Evolutionary conservation across 1,139 yeast genomes (phyloP).

Genomic region (Yamadazyma blattariae): DNA sequence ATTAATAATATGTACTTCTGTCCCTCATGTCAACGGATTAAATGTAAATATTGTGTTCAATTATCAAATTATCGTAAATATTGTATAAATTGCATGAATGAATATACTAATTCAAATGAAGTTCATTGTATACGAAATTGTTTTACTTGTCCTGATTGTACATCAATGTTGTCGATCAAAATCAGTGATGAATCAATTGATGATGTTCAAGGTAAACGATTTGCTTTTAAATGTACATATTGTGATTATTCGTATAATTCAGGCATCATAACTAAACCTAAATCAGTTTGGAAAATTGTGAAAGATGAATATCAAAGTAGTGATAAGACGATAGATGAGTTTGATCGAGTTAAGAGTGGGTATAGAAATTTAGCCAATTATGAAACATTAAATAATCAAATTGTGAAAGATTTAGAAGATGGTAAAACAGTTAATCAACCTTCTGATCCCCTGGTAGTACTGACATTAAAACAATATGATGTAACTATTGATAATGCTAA

Average conservation of each 20-base stretch:
- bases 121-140: slow-evolving; percentile 35
- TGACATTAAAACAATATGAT: slow-evolving; percentile 13
- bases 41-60: slow-evolving; percentile 26
- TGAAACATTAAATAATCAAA: slow-evolving; percentile 9
- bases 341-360: slow-evolving; percentile 1
- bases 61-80: slow-evolving; percentile 25
- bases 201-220: slow-evolving; percentile 29
- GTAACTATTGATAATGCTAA: slow-evolving; percentile 6
- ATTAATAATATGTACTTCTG: slow-evolving; percentile 31
- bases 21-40: slow-evolving; percentile 33
- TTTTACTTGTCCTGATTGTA: slow-evolving; percentile 39
- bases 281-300: slow-evolving; percentile 30
- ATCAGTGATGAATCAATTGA: slow-evolving; percentile 18
- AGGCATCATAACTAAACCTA: slow-evolving; percentile 31
- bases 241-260: slow-evolving; percentile 32
- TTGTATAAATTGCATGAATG: slow-evolving; percentile 38
- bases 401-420: slow-evolving; percentile 9
- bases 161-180: slow-evolving; percentile 23
- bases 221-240: slow-evolving; percentile 30
- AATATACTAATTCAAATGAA: slow-evolving; percentile 24
- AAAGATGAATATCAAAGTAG: slow-evolving; percentile 11
- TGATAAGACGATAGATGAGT: slow-evolving; percentile 1
- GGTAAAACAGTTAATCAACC: slow-evolving; percentile 12
- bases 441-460: slow-evolving; percentile 12
- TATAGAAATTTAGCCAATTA: slow-evolving; percentile 7